Evolutionary conservation across 768 basidiomycete species (phyloP).

Genomic region (Suillus plorans): DNA sequence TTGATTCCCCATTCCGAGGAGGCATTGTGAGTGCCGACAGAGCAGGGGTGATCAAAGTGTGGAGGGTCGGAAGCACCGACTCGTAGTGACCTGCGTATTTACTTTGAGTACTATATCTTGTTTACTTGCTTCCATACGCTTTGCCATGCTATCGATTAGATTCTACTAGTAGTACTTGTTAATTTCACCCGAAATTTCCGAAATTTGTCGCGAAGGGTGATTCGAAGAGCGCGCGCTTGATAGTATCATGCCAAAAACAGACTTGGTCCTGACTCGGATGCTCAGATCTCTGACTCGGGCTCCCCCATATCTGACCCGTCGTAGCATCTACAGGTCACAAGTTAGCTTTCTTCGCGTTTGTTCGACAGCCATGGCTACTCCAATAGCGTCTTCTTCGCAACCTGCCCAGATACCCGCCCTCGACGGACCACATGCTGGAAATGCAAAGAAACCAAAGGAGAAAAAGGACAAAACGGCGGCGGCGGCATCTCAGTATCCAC

Average conservation of each 20-base stretch:
- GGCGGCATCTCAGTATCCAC: slow-evolving; percentile 47
- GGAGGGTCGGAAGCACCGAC: slow-evolving; percentile 65
- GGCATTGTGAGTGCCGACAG: slow-evolving; percentile 92
- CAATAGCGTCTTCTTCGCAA: slow-evolving; percentile 54
- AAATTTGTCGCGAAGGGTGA: neutral
- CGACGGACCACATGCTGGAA: slow-evolving; percentile 40
- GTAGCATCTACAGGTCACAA: slow-evolving; percentile 15
- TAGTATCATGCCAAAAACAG: slow-evolving; percentile 20
- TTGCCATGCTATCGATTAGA: neutral
- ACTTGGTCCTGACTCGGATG: slow-evolving; percentile 26
- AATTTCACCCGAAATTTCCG: neutral
- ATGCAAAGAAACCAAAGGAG: slow-evolving; percentile 45
- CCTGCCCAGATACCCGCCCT: slow-evolving; percentile 47
- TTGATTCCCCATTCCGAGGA: slow-evolving; percentile 92
- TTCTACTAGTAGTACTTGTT: neutral
- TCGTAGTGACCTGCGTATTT: slow-evolving; percentile 15
- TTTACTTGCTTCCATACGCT: neutral
- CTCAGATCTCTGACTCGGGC: slow-evolving; percentile 34
- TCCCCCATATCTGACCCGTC: slow-evolving; percentile 22
- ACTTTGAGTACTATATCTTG: slow-evolving; percentile 9
- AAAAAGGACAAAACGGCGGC: slow-evolving; percentile 37
- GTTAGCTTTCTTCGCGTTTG: slow-evolving; percentile 17
- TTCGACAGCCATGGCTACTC: slow-evolving; percentile 51
- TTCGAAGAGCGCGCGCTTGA: slow-evolving; percentile 8
- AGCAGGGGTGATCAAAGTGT: slow-evolving; percentile 88